These are phyloP conservation scores for Auricularia heimuer DNA, from an alignment of 768 basidiomycete species.

Conservation along the genomic window DNA sequence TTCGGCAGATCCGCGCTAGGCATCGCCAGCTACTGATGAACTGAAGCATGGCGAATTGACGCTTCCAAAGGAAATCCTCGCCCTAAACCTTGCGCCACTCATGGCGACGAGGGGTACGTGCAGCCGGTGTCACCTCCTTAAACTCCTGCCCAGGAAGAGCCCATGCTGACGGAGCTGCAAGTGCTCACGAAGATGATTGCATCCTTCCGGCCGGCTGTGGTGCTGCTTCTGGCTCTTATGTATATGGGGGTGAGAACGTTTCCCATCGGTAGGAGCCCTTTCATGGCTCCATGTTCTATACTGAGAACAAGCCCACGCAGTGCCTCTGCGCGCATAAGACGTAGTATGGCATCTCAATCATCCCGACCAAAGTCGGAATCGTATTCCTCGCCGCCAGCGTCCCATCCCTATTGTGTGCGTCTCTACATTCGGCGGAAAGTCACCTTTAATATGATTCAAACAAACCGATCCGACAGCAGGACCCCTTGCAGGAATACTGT, in stretches of 20 bases:
- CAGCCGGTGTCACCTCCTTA: too few relatives aligned
- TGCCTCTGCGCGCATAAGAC: conserved; percentile 44
- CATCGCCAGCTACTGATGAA: too few relatives aligned
- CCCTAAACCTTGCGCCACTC: too few relatives aligned
- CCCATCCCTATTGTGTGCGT: conserved; percentile 55
- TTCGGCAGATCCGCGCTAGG: conserved; percentile 33
- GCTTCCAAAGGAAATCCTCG: too few relatives aligned
- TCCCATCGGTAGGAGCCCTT: neutral
- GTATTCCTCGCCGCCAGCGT: conserved; percentile 55
- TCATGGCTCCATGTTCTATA: conserved; percentile 26
- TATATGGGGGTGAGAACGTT: conserved; percentile 39
- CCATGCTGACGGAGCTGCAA: conserved; percentile 26
- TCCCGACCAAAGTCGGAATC: conserved; percentile 48
- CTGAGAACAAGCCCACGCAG: conserved; percentile 41
- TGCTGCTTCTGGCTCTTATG: conserved; percentile 39
- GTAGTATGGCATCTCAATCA: conserved; percentile 35
- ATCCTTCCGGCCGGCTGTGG: conserved; percentile 40
- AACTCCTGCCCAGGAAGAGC: neutral
- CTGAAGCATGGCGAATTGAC: too few relatives aligned
- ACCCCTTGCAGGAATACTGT: conserved; percentile 43
- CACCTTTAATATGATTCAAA: conserved; percentile 16
- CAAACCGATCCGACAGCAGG: conserved; percentile 30
- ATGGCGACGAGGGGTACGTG: too few relatives aligned
- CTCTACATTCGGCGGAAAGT: neutral
- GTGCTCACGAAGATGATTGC: conserved; percentile 34